These are phyloP conservation scores for Ustilago sp. DNA, from an alignment of 1,284 basidiomycete species.

Conservation along the genomic window DNA sequence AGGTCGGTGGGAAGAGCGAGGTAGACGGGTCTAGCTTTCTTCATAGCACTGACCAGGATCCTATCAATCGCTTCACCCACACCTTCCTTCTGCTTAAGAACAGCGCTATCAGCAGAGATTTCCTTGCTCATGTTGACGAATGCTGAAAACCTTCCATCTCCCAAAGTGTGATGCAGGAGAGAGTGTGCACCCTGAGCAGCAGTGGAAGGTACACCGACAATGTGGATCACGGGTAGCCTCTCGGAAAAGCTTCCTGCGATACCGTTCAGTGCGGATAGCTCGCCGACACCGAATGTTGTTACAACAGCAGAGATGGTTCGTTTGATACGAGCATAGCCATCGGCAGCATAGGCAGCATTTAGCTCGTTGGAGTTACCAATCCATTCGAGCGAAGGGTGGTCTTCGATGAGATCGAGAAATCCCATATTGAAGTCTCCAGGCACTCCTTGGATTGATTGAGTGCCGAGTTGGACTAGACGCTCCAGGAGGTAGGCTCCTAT, in stretches of 20 bases:
- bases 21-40: conserved; percentile 83
- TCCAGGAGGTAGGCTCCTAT: conserved; percentile 64
- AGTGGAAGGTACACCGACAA: conserved; percentile 87
- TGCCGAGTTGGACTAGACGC: conserved; percentile 61
- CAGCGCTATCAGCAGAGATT: conserved; percentile 79
- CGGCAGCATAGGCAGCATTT: conserved; percentile 82
- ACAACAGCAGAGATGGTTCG: conserved; percentile 48
- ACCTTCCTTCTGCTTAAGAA: conserved; percentile 61
- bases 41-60: conserved; percentile 80
- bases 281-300: conserved; percentile 85
- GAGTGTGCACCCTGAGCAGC: conserved; percentile 74
- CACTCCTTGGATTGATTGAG: conserved; percentile 82
- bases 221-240: conserved; percentile 89
- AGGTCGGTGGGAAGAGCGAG: conserved; percentile 88
- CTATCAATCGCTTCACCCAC: conserved; percentile 80
- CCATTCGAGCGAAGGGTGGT: conserved; percentile 83
- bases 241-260: conserved; percentile 76
- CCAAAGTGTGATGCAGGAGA: conserved; percentile 70
- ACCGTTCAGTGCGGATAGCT: conserved; percentile 76
- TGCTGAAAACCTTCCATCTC: conserved; percentile 74
- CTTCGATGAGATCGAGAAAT: conserved; percentile 82
- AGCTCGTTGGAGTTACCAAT: conserved; percentile 77
- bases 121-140: conserved; percentile 82
- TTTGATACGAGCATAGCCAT: conserved; percentile 84
- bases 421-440: conserved; percentile 91